Evolutionary conservation across 441 rosid genomes (phyloP).

Genomic region (Dalechampia spathulata): DNA sequence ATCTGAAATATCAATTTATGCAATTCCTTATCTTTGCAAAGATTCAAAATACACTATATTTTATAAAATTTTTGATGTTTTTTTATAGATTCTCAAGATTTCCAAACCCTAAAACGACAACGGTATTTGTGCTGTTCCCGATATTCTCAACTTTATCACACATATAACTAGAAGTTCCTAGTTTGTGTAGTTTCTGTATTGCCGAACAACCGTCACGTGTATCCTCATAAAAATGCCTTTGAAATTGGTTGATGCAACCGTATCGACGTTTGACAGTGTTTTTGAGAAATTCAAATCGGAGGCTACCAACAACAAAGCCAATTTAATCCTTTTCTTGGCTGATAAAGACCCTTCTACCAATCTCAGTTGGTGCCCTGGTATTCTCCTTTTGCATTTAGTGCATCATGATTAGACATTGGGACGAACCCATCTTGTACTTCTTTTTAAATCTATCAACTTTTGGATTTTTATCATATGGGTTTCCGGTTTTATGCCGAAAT

Average conservation of each 20-base stretch:
- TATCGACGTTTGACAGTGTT: constrained; percentile 40
- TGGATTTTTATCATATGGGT: not conserved
- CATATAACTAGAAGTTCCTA: no score
- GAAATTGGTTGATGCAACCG: constrained; percentile 42
- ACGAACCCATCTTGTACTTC: not conserved
- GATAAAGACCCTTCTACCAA: constrained; percentile 62
- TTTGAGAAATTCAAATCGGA: constrained; percentile 51
- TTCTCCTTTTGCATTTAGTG: not conserved
- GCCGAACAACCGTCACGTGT: no score
- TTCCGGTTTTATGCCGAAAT: not conserved
- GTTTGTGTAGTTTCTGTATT: no score
- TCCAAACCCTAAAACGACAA: no score
- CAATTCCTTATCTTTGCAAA: no score
- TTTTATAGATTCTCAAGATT: no score
- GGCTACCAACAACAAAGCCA: constrained; percentile 47
- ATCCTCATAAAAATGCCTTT: constrained; percentile 55
- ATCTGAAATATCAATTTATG: no score
- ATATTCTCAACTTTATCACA: no score
- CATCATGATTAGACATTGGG: not conserved
- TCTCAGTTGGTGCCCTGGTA: constrained; percentile 85
- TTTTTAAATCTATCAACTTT: not conserved
- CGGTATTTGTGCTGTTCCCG: no score
- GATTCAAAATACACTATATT: no score
- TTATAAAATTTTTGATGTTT: no score
- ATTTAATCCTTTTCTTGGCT: constrained; percentile 71